Evolutionary conservation across 768 basidiomycete genomes (phyloP), one percentile per base, ranked within the genome.

Genomic region (Hypsizygus marmoreus): DNA sequence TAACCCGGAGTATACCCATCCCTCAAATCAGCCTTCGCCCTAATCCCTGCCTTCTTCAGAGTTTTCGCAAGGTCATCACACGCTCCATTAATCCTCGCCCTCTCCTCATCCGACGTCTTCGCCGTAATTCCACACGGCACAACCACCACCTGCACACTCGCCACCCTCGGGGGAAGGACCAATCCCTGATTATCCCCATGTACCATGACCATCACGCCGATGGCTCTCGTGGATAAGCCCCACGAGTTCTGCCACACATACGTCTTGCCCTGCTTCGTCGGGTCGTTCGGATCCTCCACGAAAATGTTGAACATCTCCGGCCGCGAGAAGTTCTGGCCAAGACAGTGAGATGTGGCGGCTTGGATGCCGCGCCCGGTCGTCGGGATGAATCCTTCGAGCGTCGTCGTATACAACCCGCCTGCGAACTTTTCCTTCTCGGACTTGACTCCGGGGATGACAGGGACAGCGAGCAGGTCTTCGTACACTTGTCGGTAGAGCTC

Each of bases 401-500:
- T 98, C 20, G 97, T 99, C 22, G 97, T 99, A 73, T 98, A 99
- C 58, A 95, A 77, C 0, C 91, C 97, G 22, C 97, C 97, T 4
- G 97, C 95, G 58, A 99, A 99, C 68, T 97, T 98, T 70, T 99
- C 97, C 70, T 99, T 99, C 64, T 97, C 95, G 10, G 95, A 97
- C 67, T 99, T 99, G 66, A 97, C 73, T 49, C 95, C 97, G 4
- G 91, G 91, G 53, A 98, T 88, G 72, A 98, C 94, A 33, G 97
- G 97, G 31, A 99, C 92, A 30, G 95, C 97, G 39, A 99, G 86
- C 19, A 99, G 82, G 51, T 99, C 97, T 66, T 95, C 91, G 70
- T 94, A 99, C 6, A 98, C 90, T 46, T 84, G 86, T 25, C 90
- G 86, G 72, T 99, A 99, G 51, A 97, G 84, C 45, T 97, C 94